Evolutionary conservation across 208 protist species (phyloP).

Genomic region (Phytomonas sp.): DNA sequence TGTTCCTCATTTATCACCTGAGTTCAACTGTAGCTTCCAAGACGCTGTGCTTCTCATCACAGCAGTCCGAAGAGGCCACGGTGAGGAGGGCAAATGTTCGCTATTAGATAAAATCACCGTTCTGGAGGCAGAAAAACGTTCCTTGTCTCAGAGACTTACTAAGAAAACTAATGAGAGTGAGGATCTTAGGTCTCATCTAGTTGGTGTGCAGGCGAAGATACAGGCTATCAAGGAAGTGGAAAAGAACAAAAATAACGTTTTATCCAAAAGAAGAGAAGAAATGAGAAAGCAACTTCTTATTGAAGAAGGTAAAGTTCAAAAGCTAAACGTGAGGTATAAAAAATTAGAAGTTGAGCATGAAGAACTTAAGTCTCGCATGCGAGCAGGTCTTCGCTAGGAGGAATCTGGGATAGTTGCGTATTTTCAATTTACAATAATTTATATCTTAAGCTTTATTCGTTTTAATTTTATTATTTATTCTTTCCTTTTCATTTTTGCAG

Average conservation of each 20-base stretch:
- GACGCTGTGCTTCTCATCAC: conserved; percentile 55
- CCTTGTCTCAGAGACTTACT: conserved; percentile 31
- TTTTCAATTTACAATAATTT: neutral
- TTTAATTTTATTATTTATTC: conserved; percentile 5
- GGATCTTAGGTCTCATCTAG: conserved; percentile 34
- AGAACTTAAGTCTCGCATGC: conserved; percentile 23
- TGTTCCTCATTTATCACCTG: conserved; percentile 70
- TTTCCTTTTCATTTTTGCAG: conserved; percentile 2
- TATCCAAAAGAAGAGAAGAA: conserved; percentile 65
- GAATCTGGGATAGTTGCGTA: neutral
- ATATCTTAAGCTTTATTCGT: neutral
- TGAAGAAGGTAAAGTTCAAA: conserved; percentile 64
- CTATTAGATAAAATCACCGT: conserved; percentile 36
- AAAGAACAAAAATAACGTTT: conserved; percentile 24
- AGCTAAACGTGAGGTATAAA: conserved; percentile 53
- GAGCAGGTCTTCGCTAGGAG: conserved; percentile 11
- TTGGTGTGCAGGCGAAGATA: conserved; percentile 31
- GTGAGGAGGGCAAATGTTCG: conserved; percentile 20
- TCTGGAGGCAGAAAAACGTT: conserved; percentile 42
- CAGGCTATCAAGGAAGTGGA: conserved; percentile 38
- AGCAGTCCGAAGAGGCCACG: conserved; percentile 42
- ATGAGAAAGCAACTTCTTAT: conserved; percentile 67
- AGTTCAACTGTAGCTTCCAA: conserved; percentile 45
- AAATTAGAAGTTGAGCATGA: conserved; percentile 66
- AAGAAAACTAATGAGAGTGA: conserved; percentile 36